Base-by-base conservation (phyloP, 2,329 filamentous ascomycete species). In the Alternaria triticimaculans region DNA sequence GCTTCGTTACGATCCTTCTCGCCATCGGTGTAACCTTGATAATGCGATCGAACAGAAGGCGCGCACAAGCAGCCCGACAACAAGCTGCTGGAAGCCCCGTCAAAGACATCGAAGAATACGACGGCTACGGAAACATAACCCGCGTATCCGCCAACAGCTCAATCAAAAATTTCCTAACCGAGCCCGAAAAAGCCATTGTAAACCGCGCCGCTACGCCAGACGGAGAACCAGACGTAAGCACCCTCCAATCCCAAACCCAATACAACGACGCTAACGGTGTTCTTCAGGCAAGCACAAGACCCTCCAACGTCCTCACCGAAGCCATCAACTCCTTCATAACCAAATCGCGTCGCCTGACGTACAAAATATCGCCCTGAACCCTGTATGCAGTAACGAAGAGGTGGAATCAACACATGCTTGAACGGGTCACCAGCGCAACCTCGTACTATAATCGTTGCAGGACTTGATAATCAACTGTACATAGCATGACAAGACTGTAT, bases 141-240 rank as follows among this genome's bases (percentile, higher is more conserved):
- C 37, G 30, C n/a, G 41, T 54, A 20, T 49, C 50, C 12, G 26
- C 55, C 14, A 53, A 23, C 20, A n/a, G 25, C 26, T 50, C 50
- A 9, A 28, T 49, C 11, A 59, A 25, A 18, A 25, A 48, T 12
- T 37, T 57, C 53, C 45, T 67, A 23, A 67, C 63, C 3, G 65
- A 63, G 11, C 63, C 57, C 18, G 65, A 67, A 25, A 65, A 63
- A 18, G 64, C 64, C 11, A 66, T 65, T 20, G 60, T 65, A 12
- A 51, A 41, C 23, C 65, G 65, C 41, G 65, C 63, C 15, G 57
- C 60, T 28, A 53, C 63, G 21, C 57, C 58, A 20, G 58, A 59
- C 14, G 58, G 58, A 21, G 60, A 62, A 21, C 50, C 49, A 46
- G 56, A 64, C n/a, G 65, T 67, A 58, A 55, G 59, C 58, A 14